Evolutionary conservation across 2,329 filamentous ascomycete species (phyloP).

Genomic region (Monilinia polystroma): DNA sequence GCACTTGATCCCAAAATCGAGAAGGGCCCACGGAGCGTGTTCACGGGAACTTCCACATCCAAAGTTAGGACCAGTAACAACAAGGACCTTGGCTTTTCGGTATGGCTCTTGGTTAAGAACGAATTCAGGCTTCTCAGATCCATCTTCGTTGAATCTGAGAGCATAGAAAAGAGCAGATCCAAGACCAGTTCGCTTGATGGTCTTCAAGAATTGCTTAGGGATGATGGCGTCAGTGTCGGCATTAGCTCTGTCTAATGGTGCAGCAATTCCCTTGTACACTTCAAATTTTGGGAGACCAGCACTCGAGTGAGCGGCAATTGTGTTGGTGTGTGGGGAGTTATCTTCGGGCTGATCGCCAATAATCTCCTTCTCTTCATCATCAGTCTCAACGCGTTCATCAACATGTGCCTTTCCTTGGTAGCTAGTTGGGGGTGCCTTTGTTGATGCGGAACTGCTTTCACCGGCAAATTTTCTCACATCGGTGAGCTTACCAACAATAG

Average conservation of each 20-base stretch:
- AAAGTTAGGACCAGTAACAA: constrained; percentile 91
- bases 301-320: constrained; percentile 49
- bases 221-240: constrained; percentile 99
- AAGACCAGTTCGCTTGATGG: constrained; percentile 95
- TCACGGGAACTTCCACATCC: constrained; percentile 91
- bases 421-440: constrained; percentile 30
- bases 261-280: constrained; percentile 80
- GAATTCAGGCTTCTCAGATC: constrained; percentile 75
- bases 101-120: constrained; percentile 90
- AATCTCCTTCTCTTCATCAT: constrained; percentile 53
- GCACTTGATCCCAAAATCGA: constrained; percentile 94
- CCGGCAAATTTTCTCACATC: constrained; percentile 79
- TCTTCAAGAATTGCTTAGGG: constrained; percentile 98
- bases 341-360: constrained; percentile 63
- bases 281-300: constrained; percentile 71
- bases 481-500: constrained; percentile 84
- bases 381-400: constrained; percentile 53
- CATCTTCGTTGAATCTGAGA: constrained; percentile 73
- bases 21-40: constrained; percentile 94
- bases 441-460: constrained; percentile 42
- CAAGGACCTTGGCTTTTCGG: constrained; percentile 80
- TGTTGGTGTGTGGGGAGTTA: constrained; percentile 63
- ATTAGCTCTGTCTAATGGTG: constrained; percentile 83
- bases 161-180: constrained; percentile 84
- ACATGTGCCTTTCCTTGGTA: constrained; percentile 40